Evolutionary conservation across 1,284 basidiomycete genomes (phyloP).

Genomic region (Ustilago curta): DNA sequence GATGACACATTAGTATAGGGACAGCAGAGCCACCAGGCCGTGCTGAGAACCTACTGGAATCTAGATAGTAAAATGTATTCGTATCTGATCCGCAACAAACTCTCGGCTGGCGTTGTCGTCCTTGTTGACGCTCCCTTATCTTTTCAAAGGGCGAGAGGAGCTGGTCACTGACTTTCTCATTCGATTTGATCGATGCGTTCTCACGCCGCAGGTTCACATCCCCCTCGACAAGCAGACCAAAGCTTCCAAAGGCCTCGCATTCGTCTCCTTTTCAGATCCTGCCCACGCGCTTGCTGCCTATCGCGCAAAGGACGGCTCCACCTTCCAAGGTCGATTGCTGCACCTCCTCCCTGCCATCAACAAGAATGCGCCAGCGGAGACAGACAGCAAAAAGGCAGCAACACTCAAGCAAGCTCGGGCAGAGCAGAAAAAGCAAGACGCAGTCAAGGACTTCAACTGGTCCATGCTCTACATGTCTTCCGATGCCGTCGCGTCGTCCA

Average conservation of each 20-base stretch:
- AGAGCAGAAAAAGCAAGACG: constrained; percentile 78
- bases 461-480: constrained; percentile 96
- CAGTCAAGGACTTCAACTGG: constrained; percentile 93
- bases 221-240: constrained; percentile 79
- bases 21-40: constrained; percentile 59
- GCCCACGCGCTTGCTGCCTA: constrained; percentile 81
- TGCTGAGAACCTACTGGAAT: constrained; percentile 66
- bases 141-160: too few species aligned
- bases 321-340: constrained; percentile 90
- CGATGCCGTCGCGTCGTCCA: constrained; percentile 85
- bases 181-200: constrained; percentile 1
- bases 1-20: constrained; percentile 68
- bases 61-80: constrained; percentile 66
- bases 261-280: constrained; percentile 80
- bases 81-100: constrained; percentile 33
- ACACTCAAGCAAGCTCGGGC: constrained; percentile 74
- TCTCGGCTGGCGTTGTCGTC: constrained; percentile 6
- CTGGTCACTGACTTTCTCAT: constrained; percentile 16
- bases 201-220: constrained; percentile 78
- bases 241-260: constrained; percentile 79
- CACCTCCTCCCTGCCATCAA: constrained; percentile 89
- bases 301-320: constrained; percentile 81
- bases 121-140: background rate
- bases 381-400: constrained; percentile 27
- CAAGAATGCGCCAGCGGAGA: constrained; percentile 67